A percentile compares a stretch with the other conserved stretches of the same genome.
These are phyloP conservation scores for Sporothrix mexicana DNA, from an alignment of 2,329 filamentous ascomycete species.

Conservation along the genomic window DNA sequence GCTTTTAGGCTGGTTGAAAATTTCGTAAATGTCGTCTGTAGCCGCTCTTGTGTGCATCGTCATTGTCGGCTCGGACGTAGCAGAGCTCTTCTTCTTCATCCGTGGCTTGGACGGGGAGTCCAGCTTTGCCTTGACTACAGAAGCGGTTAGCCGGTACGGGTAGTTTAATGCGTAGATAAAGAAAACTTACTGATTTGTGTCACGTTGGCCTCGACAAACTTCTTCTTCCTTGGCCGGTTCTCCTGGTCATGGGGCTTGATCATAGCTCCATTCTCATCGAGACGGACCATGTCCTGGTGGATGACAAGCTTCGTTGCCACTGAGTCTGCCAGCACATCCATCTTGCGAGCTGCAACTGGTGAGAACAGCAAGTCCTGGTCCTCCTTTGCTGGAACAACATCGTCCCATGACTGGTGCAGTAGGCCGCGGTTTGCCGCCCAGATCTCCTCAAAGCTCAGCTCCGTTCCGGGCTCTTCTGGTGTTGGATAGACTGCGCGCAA, in stretches of 20 bases:
- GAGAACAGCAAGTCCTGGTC: conserved; percentile 30
- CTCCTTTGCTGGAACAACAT: conserved; percentile 43
- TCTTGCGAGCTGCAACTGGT: conserved; percentile 41
- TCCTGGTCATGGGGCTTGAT: conserved; percentile 38
- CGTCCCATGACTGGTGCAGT: conserved; percentile 63
- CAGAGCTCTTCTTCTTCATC: conserved; percentile 72
- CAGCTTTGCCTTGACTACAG: conserved; percentile 86
- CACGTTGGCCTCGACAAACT: conserved; percentile 84
- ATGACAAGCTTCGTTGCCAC: conserved; percentile 48
- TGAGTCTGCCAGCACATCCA: conserved; percentile 44
- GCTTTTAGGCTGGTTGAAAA: conserved; percentile 85
- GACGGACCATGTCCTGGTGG: conserved; percentile 52
- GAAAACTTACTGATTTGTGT: conserved; percentile 80
- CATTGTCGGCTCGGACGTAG: conserved; percentile 84
- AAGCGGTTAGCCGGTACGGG: conserved; percentile 10
- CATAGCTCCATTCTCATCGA: conserved; percentile 66
- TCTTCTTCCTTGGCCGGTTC: conserved; percentile 68
- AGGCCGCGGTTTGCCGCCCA: conserved; percentile 78
- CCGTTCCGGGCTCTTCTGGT: conserved; percentile 70
- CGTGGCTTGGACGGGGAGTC: conserved; percentile 88
- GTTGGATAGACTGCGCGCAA: conserved; percentile 85
- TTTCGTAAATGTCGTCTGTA: conserved; percentile 95
- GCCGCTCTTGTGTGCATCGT: conserved; percentile 94
- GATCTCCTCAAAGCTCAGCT: conserved; percentile 91
- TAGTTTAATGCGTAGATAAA: too few species aligned